Percentiles rank a stretch among this genome's conserved stretches.
Conservation (phyloP, 331 rosid genomes). For the Quercus tomentella region DNA sequence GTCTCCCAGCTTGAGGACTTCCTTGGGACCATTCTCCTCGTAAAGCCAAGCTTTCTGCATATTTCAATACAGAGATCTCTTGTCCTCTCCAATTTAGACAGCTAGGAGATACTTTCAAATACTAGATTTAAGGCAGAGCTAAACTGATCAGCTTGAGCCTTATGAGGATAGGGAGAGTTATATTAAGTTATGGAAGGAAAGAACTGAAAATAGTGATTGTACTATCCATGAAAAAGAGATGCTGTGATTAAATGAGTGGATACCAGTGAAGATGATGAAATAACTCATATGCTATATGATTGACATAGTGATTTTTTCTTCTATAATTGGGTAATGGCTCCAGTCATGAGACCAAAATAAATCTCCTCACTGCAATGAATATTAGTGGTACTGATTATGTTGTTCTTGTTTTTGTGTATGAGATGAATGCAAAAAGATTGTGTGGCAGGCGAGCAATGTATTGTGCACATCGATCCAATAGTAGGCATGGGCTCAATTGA, state of each 20-base stretch:
- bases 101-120: not conserved
- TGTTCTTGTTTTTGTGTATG: not conserved
- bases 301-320: not conserved
- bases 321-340: not conserved
- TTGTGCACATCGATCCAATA: not conserved
- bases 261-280: not conserved
- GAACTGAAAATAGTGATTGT: not conserved
- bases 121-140: not conserved
- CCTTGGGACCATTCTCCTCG: conserved; percentile 41
- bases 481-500: not conserved
- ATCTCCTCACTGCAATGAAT: not conserved
- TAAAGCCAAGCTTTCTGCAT: conserved; percentile 46
- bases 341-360: not conserved
- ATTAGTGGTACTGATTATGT: not conserved
- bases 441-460: not conserved
- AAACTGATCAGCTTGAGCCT: not conserved
- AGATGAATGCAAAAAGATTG: not conserved
- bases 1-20: conserved; percentile 35
- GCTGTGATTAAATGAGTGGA: not conserved
- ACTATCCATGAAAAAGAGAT: not conserved
- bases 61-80: not conserved
- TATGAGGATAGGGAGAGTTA: not conserved
- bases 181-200: not conserved
- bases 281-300: not conserved
- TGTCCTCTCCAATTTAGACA: not conserved